Base-by-base conservation (phyloP, 345 rosid species). In the Cardiospermum halicacabum region DNA sequence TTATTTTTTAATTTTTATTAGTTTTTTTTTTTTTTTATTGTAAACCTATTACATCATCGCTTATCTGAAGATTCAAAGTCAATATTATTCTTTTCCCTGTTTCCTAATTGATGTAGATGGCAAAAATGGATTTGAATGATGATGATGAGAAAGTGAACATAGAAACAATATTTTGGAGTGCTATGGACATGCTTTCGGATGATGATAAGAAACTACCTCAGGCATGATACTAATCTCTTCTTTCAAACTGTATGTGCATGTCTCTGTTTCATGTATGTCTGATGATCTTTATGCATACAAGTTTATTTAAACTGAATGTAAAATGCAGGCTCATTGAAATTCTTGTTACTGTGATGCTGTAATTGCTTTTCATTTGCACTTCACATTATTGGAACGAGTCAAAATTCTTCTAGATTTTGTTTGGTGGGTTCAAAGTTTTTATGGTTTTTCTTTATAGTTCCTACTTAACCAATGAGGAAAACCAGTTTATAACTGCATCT, bases 161-260 rank as follows among this genome's bases (percentile, higher is more conserved):
- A 58, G 99, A 94, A 78, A 82, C 79, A 25, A 89, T 91, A 63
- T 94, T 91, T 69, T 89, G 92, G 84, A 91, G 91, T 82, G 99
- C 99, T 67, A 91, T 94, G 79, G 97, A 85, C 82, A 88, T 85
- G 91, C 97, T 94, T 61, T 94, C 99, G 25, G 89, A 89, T 62
- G 99, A 94, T 73, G 99, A 94, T 77, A 94, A 88, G 77, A 91
- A 94, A 84, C 91, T 94, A 67, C 99, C 99, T 56, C 99, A 94
- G 99, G 99, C 77, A 87, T 84, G 89, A 74, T 69, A 19, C 75
- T 56, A 30, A 54, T 45, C 32, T 53, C 39, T 69, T 63, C 25
- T 69, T 73, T 60, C 51, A 59, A 59, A 40, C 25, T 50, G 16
- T 21, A 28, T 26, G 9, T 34, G 39, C 22, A 34, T 62, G 39